Evolutionary conservation across 2,329 filamentous ascomycete genomes (phyloP), one percentile per base, ranked within the genome.

Genomic region (Pseudogymnoascus sp.): DNA sequence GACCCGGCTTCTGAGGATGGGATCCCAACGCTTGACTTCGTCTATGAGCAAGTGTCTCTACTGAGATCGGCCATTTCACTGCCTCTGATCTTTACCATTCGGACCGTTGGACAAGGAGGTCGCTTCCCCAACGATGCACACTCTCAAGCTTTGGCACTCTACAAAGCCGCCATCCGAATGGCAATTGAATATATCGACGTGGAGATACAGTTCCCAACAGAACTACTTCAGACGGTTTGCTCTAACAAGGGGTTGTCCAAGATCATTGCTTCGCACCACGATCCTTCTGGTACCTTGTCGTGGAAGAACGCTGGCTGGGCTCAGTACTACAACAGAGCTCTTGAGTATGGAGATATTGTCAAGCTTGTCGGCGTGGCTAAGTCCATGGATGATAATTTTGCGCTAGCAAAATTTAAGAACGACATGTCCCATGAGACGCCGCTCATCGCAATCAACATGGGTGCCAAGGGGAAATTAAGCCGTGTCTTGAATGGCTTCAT

Each of bases 221-320:
- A 86, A n/a, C 79, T 96, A 36, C 81, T 97, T 31, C 83, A 88
- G 53, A 79, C 83, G 12, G 81, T 96, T 3, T 81, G 84, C 0
- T 84, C 88, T 62, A 75, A 75, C 5, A 84, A 90, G 73, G 87
- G 88, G 2, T 82, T 84, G 67, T 91, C 91, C 1, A 89, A 87
- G 66, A 90, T 99, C 72, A 96, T 99, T 70, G 92, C 93, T 7
- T 99, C 95, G 0, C 93, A 99, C 74, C 95, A 99, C 74, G 95
- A 99, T 73, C 90, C 92, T 0, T 78, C 83, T 63, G 89, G 89
- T 7, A 80, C 82, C 21, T 79, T 97, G 16, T 93, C 90, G 1
- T 99, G 95, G 95, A 87, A 82, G 67, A 93, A 96, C 69, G 91
- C 90, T n/a, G 91, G 90, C 0, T 99, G 95, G 93, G 87, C 95